phyloP scores from a whole-genome alignment of 2,329 filamentous ascomycete species.

The Fusarium acutatum region DNA sequence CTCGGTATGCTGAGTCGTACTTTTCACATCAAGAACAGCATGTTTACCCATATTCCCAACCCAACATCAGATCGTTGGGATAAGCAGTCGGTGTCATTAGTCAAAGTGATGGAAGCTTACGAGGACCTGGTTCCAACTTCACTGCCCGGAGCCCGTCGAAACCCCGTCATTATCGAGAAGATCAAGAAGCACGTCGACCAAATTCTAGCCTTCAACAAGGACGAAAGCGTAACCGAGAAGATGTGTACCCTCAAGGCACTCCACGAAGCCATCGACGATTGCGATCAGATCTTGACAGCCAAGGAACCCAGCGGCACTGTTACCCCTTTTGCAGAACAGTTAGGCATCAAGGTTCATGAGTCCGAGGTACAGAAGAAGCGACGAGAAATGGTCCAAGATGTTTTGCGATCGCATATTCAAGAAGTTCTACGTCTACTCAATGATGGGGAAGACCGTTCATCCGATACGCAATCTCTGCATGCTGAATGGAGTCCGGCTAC shows the following conservation, averaged over 20 bases:
- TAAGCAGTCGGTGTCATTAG: conserved; percentile 56
- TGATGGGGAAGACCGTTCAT: conserved; percentile 44
- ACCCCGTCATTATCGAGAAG: conserved; percentile 31
- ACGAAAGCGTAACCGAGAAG: conserved; percentile 36
- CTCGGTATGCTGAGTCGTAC: conserved; percentile 64
- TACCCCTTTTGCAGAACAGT: conserved; percentile 12
- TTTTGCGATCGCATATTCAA: conserved; percentile 60
- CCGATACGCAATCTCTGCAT: conserved; percentile 36
- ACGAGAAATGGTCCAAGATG: conserved; percentile 52
- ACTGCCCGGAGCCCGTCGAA: conserved; percentile 28
- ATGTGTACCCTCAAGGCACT: conserved; percentile 51
- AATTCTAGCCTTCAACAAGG: conserved; percentile 37
- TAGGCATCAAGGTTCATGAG: background rate
- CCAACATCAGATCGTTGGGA: conserved; percentile 65
- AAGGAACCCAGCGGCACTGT: conserved; percentile 31
- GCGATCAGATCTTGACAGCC: conserved; percentile 55
- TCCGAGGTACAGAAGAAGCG: conserved; percentile 39
- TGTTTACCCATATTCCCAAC: conserved; percentile 65
- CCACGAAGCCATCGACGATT: conserved; percentile 52
- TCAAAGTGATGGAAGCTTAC: conserved; percentile 53
- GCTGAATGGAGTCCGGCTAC: conserved; percentile 30
- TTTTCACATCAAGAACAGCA: conserved; percentile 58
- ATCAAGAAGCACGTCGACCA: conserved; percentile 41
- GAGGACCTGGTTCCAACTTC: conserved; percentile 39
- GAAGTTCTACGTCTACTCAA: conserved; percentile 58